Evolutionary conservation across 2,329 filamentous ascomycete species (phyloP), one percentile per base, ranked within the genome.

Genomic region (Aureobasidium sp.): DNA sequence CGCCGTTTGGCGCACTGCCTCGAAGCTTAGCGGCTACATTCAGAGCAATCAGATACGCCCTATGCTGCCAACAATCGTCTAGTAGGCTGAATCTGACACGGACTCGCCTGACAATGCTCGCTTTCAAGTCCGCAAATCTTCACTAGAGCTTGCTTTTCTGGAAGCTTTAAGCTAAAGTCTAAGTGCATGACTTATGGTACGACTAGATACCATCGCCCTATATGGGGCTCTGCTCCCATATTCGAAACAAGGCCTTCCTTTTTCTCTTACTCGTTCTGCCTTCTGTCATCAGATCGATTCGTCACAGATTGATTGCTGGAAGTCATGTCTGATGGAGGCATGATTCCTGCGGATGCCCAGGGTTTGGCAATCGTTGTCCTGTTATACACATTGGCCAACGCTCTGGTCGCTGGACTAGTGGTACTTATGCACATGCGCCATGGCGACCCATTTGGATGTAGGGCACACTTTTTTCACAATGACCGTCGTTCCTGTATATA

Each of bases 391-490:
- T 1, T 60, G 3, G 27, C 27, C 46, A 60, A 60, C 51, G 57
- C 57, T n/a, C 26, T 34, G 36, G 46, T 17, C 24, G 57, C 57
- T 12, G 57, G 46, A 15, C 17, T 60, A 13, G 57, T 60, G 17
- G 24, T 51, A 0, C 46, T 60, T 5, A 60, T 60, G 57, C 57
- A 60, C 20, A 17, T 34, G 15, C 57, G 57, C 36, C 44, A 50
- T 10, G 57, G 57, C 10, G 57, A 60, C 20, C 46, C 57, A 34
- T 43, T 50, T 15, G 57, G 57, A 32, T 60, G 57, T 60, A 60
- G 32, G 57, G 5, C 15, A 1, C 24, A 3, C 20, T 24, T 9
- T 15, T 5, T 50, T 4, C n/a, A 2, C 34, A 27, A 26, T 8
- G 29, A 13, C 20, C 2, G 15, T 39, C 12, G 20, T 8, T 39